Conservation (phyloP, 257 asterid species). For the Ballota nigra region DNA sequence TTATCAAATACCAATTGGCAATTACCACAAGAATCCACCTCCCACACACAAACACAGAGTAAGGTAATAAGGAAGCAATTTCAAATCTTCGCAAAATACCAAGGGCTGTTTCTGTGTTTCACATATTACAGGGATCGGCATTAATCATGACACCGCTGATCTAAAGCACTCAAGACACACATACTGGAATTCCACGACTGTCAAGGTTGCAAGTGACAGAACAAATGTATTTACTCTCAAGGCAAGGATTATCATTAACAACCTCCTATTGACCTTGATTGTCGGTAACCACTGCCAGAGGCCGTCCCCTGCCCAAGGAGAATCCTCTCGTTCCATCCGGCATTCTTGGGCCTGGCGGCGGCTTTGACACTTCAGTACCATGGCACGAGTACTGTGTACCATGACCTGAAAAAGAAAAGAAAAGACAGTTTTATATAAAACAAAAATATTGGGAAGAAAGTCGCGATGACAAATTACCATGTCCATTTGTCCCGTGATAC, state of each 20-base stretch:
- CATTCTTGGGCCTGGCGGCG: slow-evolving; percentile 98
- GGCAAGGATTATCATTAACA: slow-evolving; percentile 23
- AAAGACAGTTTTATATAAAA: neutral
- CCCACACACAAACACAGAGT: neutral
- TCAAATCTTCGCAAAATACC: slow-evolving; percentile 3
- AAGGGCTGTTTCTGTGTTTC: neutral
- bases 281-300: slow-evolving; percentile 48
- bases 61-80: neutral
- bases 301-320: slow-evolving; percentile 84
- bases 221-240: slow-evolving; percentile 21
- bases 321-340: slow-evolving; percentile 98
- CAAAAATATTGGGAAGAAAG: neutral
- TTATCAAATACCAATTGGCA: neutral
- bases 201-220: slow-evolving; percentile 11
- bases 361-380: slow-evolving; percentile 66
- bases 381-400: slow-evolving; percentile 48
- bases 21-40: neutral
- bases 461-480: slow-evolving; percentile 46
- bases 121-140: slow-evolving; percentile 9
- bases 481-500: slow-evolving; percentile 56
- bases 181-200: neutral
- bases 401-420: slow-evolving; percentile 43
- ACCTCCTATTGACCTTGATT: neutral
- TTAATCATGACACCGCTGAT: neutral
- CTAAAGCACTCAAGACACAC: slow-evolving; percentile 9